Conservation (phyloP, 768 basidiomycete genomes). For the Leccinum imitatum region DNA sequence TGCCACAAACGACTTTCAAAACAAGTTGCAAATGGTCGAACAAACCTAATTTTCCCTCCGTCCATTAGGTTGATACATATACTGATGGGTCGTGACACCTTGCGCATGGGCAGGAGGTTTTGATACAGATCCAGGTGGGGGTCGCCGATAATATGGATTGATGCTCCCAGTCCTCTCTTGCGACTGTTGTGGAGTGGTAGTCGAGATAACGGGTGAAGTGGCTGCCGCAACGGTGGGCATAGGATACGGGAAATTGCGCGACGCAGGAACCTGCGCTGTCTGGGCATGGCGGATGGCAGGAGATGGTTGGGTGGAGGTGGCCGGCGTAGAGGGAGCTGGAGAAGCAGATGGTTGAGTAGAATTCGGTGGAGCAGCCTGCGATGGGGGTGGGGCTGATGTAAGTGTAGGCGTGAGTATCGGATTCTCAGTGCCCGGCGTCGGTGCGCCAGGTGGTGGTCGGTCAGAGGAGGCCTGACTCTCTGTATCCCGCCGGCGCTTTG, state of each 20-base stretch:
- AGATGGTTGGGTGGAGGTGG: conserved; percentile 36
- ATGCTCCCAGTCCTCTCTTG: conserved; percentile 29
- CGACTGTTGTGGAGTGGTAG: conserved; percentile 40
- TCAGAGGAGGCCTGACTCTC: conserved; percentile 33
- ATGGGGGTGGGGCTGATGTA: conserved; percentile 27
- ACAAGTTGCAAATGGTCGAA: not conserved
- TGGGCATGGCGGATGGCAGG: conserved; percentile 34
- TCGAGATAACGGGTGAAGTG: conserved; percentile 54
- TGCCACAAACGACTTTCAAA: conserved; percentile 10
- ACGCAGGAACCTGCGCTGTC: conserved; percentile 26
- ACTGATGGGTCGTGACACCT: conserved; percentile 38
- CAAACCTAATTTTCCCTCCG: conserved; percentile 28
- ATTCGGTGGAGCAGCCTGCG: conserved; percentile 33
- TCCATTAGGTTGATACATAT: conserved; percentile 49
- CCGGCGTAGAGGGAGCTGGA: conserved; percentile 29
- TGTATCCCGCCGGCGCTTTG: conserved; percentile 56
- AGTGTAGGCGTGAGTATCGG: conserved; percentile 15
- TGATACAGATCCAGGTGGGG: conserved; percentile 27
- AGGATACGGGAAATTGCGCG: conserved; percentile 55
- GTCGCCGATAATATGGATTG: conserved; percentile 57
- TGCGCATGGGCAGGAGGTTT: conserved; percentile 25
- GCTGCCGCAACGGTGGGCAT: conserved; percentile 71
- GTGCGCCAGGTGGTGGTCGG: conserved; percentile 21
- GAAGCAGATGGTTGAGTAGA: conserved; percentile 24
- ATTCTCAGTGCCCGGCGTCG: conserved; percentile 23